These are phyloP conservation scores for Phytophthora aleatoria DNA, from an alignment of 352 stramenopile species.

Conservation along the genomic window DNA sequence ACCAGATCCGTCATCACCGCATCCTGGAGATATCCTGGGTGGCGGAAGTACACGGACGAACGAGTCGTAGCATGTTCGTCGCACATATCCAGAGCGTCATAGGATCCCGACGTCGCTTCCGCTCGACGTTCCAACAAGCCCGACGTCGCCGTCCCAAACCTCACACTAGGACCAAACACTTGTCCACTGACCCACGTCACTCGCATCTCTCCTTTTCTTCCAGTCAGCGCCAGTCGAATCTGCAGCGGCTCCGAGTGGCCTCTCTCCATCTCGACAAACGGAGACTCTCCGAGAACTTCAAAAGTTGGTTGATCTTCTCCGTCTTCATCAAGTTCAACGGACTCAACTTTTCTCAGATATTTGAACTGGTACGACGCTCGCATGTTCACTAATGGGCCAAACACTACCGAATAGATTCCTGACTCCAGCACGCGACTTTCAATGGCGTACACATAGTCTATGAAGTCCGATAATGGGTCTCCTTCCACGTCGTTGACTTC, in stretches of 20 bases:
- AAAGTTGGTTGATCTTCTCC: constrained; percentile 5
- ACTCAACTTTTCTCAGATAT: constrained; percentile 26
- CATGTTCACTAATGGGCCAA: constrained; percentile 33
- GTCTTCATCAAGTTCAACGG: constrained; percentile 3
- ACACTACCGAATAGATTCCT: constrained; percentile 14
- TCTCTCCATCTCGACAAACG: constrained; percentile 38
- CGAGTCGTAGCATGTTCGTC: constrained; percentile 18
- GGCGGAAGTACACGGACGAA: constrained; percentile 25
- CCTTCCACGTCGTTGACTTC: constrained; percentile 12
- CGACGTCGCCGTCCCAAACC: constrained; percentile 29
- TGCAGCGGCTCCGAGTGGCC: constrained; percentile 44
- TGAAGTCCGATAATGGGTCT: constrained; percentile 28
- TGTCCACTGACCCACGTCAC: constrained; percentile 50
- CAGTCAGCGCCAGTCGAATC: constrained; percentile 38
- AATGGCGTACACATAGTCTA: constrained; percentile 30
- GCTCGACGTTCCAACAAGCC: constrained; percentile 8
- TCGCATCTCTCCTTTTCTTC: constrained; percentile 38
- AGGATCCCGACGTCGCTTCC: constrained; percentile 23
- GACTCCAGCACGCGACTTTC: constrained; percentile 13
- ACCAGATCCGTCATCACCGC: constrained; percentile 38
- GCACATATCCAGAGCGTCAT: constrained; percentile 39
- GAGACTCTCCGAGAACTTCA: constrained; percentile 33
- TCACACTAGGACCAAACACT: constrained; percentile 36
- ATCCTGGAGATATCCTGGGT: constrained; percentile 39
- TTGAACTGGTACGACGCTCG: constrained; percentile 33